These are phyloP conservation scores for Allium fistulosum DNA, from an alignment of 106 monocot genomes.

Conservation along the genomic window DNA sequence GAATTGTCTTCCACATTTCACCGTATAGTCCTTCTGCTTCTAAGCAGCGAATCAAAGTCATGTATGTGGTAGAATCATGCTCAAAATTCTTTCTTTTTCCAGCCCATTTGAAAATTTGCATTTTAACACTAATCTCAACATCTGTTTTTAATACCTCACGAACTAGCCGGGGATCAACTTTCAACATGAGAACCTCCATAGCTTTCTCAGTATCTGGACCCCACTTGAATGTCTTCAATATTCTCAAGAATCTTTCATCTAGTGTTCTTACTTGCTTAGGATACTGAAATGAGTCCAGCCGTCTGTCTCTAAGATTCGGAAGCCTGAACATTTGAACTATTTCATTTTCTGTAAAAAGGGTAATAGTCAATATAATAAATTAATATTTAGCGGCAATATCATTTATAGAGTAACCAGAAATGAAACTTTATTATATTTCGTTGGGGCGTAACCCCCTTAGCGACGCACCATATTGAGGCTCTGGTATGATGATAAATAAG, in stretches of 20 bases:
- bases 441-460: no score
- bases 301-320: constrained; percentile 17
- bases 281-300: neutral
- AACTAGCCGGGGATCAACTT: constrained; percentile 75
- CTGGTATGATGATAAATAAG: no score
- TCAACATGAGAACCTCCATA: constrained; percentile 77
- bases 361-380: neutral
- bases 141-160: constrained; percentile 52
- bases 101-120: constrained; percentile 82
- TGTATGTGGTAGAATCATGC: constrained; percentile 76
- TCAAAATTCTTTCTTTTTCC: constrained; percentile 49
- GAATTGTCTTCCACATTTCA: constrained; percentile 76
- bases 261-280: constrained; percentile 9
- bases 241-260: constrained; percentile 78
- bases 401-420: neutral
- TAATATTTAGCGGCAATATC: neutral
- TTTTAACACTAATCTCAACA: constrained; percentile 56
- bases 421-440: no score
- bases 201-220: constrained; percentile 94
- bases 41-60: constrained; percentile 68
- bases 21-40: constrained; percentile 50
- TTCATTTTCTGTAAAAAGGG: constrained; percentile 52
- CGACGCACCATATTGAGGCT: no score
- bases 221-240: constrained; percentile 97
- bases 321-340: constrained; percentile 92